phyloP scores from a whole-genome alignment of 441 rosid genomes.

The Jatropha multifida region DNA sequence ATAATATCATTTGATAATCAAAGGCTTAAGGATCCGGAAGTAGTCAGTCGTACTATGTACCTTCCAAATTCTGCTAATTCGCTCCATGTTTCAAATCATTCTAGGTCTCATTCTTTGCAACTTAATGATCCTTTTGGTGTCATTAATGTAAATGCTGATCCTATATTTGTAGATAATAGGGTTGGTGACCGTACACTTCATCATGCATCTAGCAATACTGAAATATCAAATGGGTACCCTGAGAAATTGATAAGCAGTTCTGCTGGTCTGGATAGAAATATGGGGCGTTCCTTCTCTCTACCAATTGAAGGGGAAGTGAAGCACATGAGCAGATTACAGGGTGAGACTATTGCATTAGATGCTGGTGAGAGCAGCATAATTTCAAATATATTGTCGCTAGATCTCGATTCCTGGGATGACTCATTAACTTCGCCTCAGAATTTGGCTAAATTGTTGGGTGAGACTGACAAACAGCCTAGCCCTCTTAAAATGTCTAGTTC shows the following conservation, averaged over 20 bases:
- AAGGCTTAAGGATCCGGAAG: slow-evolving; percentile 65
- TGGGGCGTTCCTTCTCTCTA: slow-evolving; percentile 38
- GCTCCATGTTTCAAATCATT: slow-evolving; percentile 40
- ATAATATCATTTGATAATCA: slow-evolving; percentile 63
- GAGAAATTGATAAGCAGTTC: slow-evolving; percentile 40
- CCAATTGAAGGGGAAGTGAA: slow-evolving; percentile 47
- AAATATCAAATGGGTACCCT: slow-evolving; percentile 50
- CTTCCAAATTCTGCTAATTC: slow-evolving; percentile 47
- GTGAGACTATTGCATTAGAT: slow-evolving; percentile 32
- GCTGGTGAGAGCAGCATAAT: slow-evolving; percentile 70
- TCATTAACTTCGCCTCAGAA: slow-evolving; percentile 63
- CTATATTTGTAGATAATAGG: slow-evolving; percentile 37
- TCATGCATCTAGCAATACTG: slow-evolving; percentile 33
- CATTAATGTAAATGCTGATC: slow-evolving; percentile 34
- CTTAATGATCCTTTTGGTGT: slow-evolving; percentile 38
- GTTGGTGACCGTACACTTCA: slow-evolving; percentile 29
- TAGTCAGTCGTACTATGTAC: slow-evolving; percentile 35
- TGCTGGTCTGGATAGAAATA: slow-evolving; percentile 33
- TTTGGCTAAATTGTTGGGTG: slow-evolving; percentile 61
- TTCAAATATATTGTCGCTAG: slow-evolving; percentile 76
- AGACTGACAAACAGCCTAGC: slow-evolving; percentile 49
- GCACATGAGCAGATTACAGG: slow-evolving; percentile 31
- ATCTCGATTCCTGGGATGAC: slow-evolving; percentile 86
- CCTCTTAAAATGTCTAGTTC: slow-evolving; percentile 49
- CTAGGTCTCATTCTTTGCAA: slow-evolving; percentile 50